Percentiles rank a stretch among this genome's conserved stretches.
These are phyloP conservation scores for Zhuliangozyma parablackwelliae DNA, from an alignment of 1,139 yeast genomes.

Conservation along the genomic window DNA sequence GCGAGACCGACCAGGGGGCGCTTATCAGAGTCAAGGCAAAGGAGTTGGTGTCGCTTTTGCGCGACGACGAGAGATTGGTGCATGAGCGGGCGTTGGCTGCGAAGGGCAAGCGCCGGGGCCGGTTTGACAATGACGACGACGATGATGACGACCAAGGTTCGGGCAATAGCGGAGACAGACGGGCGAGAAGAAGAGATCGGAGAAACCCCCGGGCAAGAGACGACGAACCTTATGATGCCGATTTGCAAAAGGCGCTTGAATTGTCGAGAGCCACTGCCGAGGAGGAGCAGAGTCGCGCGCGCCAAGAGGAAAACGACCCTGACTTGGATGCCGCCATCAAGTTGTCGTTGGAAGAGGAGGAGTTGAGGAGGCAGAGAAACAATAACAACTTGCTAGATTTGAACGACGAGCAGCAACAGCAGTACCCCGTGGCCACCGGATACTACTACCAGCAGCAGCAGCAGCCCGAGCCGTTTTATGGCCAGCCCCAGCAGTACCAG, in stretches of 20 bases:
- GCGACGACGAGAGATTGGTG: constrained; percentile 78
- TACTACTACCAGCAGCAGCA: constrained; percentile 36
- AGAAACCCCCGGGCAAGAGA: constrained; percentile 11
- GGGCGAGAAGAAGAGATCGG: constrained; percentile 15
- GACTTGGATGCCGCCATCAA: constrained; percentile 79
- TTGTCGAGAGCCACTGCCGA: constrained; percentile 81
- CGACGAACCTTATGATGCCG: constrained; percentile 66
- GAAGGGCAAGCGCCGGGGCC: constrained; percentile 3
- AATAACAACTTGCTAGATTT: constrained; percentile 53
- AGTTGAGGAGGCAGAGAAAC: constrained; percentile 55
- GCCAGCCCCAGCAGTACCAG: constrained; percentile 18
- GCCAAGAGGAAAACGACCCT: constrained; percentile 54
- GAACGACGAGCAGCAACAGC: constrained; percentile 34
- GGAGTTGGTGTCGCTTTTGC: constrained; percentile 73
- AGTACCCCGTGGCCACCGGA: constrained; percentile 29
- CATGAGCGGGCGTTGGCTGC: constrained; percentile 59
- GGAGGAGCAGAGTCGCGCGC: constrained; percentile 48
- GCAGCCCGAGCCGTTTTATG: constrained; percentile 17
- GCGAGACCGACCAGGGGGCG: constrained; percentile 84
- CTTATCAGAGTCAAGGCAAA: constrained; percentile 88
- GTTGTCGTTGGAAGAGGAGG: constrained; percentile 86
- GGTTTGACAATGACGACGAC: constrained; percentile 3
- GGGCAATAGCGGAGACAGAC: constrained; percentile 21
- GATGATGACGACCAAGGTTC: constrained; percentile 2
- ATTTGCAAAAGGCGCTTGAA: constrained; percentile 76